Conservation (phyloP, 163 green algal species). For the Scenedesmus sp. region DNA sequence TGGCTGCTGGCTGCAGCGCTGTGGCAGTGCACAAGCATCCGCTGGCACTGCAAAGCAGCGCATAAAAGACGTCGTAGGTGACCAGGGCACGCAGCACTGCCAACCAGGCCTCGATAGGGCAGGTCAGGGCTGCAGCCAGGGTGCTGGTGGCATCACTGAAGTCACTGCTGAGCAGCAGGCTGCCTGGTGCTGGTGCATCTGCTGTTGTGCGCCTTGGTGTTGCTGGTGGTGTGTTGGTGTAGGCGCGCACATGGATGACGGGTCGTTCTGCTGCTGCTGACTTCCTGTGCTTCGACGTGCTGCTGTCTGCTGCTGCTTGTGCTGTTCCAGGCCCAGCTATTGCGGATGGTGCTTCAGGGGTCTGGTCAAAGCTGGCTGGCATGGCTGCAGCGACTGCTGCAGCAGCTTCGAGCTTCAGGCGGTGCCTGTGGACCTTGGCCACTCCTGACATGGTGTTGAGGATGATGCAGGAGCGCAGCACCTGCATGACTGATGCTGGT, state of each 20-base stretch:
- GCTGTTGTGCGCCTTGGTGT: not conserved
- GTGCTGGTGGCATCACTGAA: not conserved
- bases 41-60: not conserved
- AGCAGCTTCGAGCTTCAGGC: not conserved
- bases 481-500: not conserved
- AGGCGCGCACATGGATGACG: not conserved
- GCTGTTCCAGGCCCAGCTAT: no score
- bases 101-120: not conserved
- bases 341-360: not conserved
- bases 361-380: not conserved
- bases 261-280: not conserved
- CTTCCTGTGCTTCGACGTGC: not conserved
- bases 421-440: not conserved
- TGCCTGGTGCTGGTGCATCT: not conserved
- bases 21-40: not conserved
- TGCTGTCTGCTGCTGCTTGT: not conserved
- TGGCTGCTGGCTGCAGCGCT: not conserved
- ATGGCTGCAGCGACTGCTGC: not conserved
- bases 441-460: not conserved
- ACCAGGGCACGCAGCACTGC: not conserved
- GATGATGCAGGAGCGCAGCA: not conserved
- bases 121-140: not conserved
- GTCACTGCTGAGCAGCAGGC: not conserved
- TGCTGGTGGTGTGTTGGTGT: not conserved
- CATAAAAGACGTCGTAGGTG: not conserved